A percentile compares a stretch with the other conserved stretches of the same genome.
Evolutionary conservation across 768 basidiomycete species (phyloP).

Genomic region (Agaricus bisporus): DNA sequence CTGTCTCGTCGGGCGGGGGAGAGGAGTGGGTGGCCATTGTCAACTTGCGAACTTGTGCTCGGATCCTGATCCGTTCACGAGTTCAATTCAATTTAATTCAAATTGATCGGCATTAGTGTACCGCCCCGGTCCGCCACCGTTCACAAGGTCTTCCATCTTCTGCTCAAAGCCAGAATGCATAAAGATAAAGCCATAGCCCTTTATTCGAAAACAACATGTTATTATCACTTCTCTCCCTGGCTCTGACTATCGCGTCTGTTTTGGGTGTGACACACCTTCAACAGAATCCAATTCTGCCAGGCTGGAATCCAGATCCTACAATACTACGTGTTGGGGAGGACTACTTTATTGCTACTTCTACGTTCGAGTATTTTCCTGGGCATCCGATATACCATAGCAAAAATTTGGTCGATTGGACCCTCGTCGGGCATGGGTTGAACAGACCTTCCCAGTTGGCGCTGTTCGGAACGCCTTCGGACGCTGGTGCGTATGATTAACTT

Average conservation of each 20-base stretch:
- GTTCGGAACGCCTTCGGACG: conserved; percentile 32
- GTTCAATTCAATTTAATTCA: too few relatives aligned
- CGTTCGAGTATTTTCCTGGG: conserved; percentile 35
- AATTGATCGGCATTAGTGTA: too few relatives aligned
- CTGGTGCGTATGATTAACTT: conserved; percentile 17
- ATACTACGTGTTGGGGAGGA: conserved; percentile 32
- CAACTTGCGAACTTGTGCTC: too few relatives aligned
- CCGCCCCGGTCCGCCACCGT: too few relatives aligned
- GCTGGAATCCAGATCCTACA: conserved; percentile 36
- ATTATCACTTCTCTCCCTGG: not conserved
- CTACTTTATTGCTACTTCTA: conserved; percentile 33
- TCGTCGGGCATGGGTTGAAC: conserved; percentile 33
- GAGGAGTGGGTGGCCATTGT: too few relatives aligned
- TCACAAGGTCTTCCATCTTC: too few relatives aligned
- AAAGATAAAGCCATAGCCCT: not conserved
- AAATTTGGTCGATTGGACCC: conserved; percentile 27
- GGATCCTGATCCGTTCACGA: too few relatives aligned
- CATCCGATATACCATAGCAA: conserved; percentile 37
- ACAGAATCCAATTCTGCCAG: conserved; percentile 31
- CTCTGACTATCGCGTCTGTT: not conserved
- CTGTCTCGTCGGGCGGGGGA: conserved; percentile 13
- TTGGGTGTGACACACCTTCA: not conserved
- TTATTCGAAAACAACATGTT: not conserved
- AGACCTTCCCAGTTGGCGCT: conserved; percentile 28
- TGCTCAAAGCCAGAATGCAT: too few relatives aligned